These are phyloP conservation scores for Arachis stenosperma DNA, from an alignment of 306 rosid genomes.

Conservation along the genomic window DNA sequence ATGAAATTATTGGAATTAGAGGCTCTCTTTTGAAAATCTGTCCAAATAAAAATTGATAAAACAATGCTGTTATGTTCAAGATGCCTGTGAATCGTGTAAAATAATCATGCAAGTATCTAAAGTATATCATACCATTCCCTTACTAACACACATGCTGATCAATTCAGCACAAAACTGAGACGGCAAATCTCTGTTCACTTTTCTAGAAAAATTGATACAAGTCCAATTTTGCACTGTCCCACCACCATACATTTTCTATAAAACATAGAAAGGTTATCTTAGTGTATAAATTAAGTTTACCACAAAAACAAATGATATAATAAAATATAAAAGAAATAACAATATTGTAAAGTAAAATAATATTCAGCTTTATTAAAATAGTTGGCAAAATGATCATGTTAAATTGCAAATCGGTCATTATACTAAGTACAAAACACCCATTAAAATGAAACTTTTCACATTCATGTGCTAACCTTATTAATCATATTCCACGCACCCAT, in stretches of 20 bases:
- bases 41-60: neutral
- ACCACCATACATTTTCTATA: constrained; percentile 76
- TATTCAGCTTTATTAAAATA: no score
- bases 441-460: neutral
- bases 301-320: no score
- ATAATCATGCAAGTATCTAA: neutral
- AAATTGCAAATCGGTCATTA: no score
- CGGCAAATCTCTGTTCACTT: constrained; percentile 10
- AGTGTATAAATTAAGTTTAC: no score
- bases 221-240: constrained; percentile 62
- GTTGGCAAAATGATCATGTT: no score
- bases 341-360: no score
- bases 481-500: constrained; percentile 97
- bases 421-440: no score
- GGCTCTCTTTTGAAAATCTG: constrained; percentile 52
- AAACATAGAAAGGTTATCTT: neutral
- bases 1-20: constrained; percentile 37
- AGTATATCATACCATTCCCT: constrained; percentile 68
- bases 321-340: no score
- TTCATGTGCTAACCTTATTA: constrained; percentile 53
- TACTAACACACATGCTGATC: constrained; percentile 57
- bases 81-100: neutral
- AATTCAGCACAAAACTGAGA: constrained; percentile 41
- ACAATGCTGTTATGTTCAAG: neutral
- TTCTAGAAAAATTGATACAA: constrained; percentile 52